These are phyloP conservation scores for Phytophthora idaei DNA, from an alignment of 352 stramenopile species.

Conservation along the genomic window DNA sequence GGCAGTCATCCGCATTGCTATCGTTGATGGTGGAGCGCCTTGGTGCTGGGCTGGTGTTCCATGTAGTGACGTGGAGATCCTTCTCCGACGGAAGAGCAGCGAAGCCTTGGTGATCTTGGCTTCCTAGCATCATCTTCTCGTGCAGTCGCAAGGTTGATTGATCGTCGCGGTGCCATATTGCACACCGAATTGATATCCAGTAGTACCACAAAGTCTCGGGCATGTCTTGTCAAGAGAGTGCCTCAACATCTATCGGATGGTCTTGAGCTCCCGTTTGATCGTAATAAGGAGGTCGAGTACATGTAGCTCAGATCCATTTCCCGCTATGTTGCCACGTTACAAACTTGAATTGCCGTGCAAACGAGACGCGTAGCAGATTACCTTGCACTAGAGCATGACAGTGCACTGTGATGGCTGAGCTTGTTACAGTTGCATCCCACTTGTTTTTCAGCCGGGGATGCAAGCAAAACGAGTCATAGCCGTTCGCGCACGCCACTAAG, in stretches of 20 bases:
- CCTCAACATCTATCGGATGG: too few species aligned
- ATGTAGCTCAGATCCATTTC: background rate
- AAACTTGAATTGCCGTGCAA: constrained; percentile 6
- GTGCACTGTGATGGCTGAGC: constrained; percentile 17
- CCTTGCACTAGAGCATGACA: background rate
- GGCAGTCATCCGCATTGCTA: constrained; percentile 20
- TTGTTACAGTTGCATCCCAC: constrained; percentile 17
- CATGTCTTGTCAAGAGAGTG: too few species aligned
- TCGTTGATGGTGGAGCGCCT: constrained; percentile 3
- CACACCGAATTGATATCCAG: too few species aligned
- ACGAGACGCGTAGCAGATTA: constrained; percentile 3
- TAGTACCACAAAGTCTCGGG: too few species aligned
- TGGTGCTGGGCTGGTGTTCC: constrained; percentile 7
- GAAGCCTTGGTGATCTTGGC: constrained; percentile 7
- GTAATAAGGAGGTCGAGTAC: background rate
- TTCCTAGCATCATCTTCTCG: constrained; percentile 11
- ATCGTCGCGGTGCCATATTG: too few species aligned
- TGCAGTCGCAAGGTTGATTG: background rate
- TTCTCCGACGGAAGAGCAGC: background rate
- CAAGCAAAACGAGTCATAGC: constrained; percentile 29
- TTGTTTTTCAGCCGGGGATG: constrained; percentile 4
- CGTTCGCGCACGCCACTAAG: constrained; percentile 17
- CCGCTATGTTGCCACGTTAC: constrained; percentile 8
- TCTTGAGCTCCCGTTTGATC: background rate
- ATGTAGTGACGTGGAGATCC: constrained; percentile 27